phyloP scores from a whole-genome alignment of 805 yeast genomes.

The Starmera dryadoides region DNA sequence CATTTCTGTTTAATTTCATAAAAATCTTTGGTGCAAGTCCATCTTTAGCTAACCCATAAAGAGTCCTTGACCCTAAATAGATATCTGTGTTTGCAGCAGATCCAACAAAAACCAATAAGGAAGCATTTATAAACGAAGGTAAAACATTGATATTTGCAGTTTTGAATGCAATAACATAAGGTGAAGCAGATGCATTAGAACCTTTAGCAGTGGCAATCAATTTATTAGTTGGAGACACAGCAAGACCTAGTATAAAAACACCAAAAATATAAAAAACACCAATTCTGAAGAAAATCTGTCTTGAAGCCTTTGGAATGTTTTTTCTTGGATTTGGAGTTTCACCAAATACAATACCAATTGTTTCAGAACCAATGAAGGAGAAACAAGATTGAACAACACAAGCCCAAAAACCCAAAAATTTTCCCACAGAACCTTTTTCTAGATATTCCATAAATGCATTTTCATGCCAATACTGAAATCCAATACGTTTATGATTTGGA shows the following conservation, averaged over 20 bases:
- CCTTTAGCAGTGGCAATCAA: slow-evolving; percentile 31
- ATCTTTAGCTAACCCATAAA: slow-evolving; percentile 39
- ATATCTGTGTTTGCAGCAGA: slow-evolving; percentile 25
- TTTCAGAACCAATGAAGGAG: slow-evolving; percentile 44
- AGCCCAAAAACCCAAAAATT: slow-evolving; percentile 46
- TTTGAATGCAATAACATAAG: slow-evolving; percentile 42
- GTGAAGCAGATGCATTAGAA: slow-evolving; percentile 36
- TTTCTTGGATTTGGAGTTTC: slow-evolving; percentile 42
- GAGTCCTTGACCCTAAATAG: slow-evolving; percentile 21
- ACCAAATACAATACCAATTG: slow-evolving; percentile 40
- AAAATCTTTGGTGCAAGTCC: slow-evolving; percentile 45
- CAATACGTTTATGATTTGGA: slow-evolving; percentile 23
- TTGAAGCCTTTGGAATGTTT: slow-evolving; percentile 45
- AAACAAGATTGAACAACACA: slow-evolving; percentile 45
- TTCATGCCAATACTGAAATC: slow-evolving; percentile 36
- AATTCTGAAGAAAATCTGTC: slow-evolving; percentile 47
- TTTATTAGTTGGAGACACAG: slow-evolving; percentile 44
- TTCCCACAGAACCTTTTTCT: slow-evolving; percentile 34
- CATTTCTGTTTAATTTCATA: slow-evolving; percentile 40
- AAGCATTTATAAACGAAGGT: slow-evolving; percentile 41
- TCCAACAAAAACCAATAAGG: slow-evolving; percentile 37
- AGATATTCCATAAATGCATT: slow-evolving; percentile 16
- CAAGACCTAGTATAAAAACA: slow-evolving; percentile 47
- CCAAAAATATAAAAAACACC: slow-evolving; percentile 44
- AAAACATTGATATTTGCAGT: slow-evolving; percentile 41